A percentile compares a stretch with the other conserved stretches of the same genome.
Evolutionary conservation across 2,329 filamentous ascomycete species (phyloP).

Genomic region (Daldinia sp.): DNA sequence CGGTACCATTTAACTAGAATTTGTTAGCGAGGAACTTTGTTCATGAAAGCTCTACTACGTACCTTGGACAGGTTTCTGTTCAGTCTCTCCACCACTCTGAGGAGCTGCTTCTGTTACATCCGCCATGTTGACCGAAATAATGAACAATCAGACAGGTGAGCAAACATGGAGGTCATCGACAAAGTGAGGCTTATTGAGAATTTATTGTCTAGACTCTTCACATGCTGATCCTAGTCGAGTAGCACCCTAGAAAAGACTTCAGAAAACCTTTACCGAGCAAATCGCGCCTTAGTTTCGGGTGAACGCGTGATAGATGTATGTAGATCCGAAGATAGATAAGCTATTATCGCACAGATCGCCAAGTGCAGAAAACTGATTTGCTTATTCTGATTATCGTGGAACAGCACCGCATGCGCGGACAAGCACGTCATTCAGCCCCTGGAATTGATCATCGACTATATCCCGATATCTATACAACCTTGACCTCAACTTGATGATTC

Average conservation of each 20-base stretch:
- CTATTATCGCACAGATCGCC: conserved; percentile 1
- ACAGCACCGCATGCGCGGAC: conserved; percentile 16
- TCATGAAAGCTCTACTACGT: neutral
- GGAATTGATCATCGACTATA: conserved; percentile 32
- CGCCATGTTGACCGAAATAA: conserved; percentile 11
- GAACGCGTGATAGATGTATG: conserved; percentile 26
- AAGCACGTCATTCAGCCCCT: conserved; percentile 38
- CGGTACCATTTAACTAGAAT: conserved; percentile 73
- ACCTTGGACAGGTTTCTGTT: conserved; percentile 26
- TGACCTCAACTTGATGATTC: neutral
- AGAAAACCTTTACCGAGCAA: conserved; percentile 1
- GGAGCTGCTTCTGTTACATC: conserved; percentile 16
- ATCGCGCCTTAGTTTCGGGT: conserved; percentile 32
- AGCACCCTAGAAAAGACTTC: conserved; percentile 2
- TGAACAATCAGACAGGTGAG: neutral
- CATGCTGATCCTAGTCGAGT: conserved; percentile 9
- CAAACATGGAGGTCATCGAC: neutral
- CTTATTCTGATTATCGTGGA: conserved; percentile 15
- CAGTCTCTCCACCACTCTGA: neutral
- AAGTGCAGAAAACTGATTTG: conserved; percentile 21
- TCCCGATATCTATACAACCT: neutral
- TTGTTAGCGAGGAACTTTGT: conserved; percentile 7
- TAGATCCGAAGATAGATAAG: conserved; percentile 29
- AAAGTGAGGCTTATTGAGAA: conserved; percentile 3
- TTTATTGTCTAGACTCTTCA: neutral